These are phyloP conservation scores for Xylaria scruposa DNA, from an alignment of 495 filamentous ascomycete species.

Conservation along the genomic window DNA sequence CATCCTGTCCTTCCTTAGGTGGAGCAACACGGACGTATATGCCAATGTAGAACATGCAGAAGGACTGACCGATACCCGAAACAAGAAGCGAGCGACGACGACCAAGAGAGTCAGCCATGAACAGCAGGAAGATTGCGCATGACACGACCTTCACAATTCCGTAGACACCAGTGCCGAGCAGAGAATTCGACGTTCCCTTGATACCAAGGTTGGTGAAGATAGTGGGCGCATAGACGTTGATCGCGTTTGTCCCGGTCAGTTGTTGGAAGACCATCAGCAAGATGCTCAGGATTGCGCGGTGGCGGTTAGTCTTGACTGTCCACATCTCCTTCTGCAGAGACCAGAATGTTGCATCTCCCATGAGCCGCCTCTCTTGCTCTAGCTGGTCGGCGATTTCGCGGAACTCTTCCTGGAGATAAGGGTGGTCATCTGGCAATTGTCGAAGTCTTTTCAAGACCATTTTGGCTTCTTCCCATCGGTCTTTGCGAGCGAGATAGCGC, in stretches of 20 bases:
- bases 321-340: slow-evolving; percentile 76
- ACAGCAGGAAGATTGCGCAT: slow-evolving; percentile 67
- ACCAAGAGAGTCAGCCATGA: slow-evolving; percentile 75
- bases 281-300: slow-evolving; percentile 64
- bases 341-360: slow-evolving; percentile 67
- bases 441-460: slow-evolving; percentile 62
- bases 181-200: slow-evolving; percentile 52
- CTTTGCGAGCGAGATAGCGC: slow-evolving; percentile 71
- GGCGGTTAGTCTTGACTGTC: slow-evolving; percentile 68
- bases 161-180: slow-evolving; percentile 70
- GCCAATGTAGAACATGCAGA: slow-evolving; percentile 82
- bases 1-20: slow-evolving; percentile 53
- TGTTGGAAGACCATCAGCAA: slow-evolving; percentile 76
- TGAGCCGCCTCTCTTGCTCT: slow-evolving; percentile 70
- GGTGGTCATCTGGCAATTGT: slow-evolving; percentile 61
- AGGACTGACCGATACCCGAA: slow-evolving; percentile 72
- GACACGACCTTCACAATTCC: slow-evolving; percentile 66
- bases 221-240: slow-evolving; percentile 74
- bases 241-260: slow-evolving; percentile 69
- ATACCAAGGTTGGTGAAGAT: slow-evolving; percentile 72
- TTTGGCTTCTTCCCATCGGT: slow-evolving; percentile 72
- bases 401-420: slow-evolving; percentile 70
- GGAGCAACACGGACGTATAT: slow-evolving; percentile 77
- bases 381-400: slow-evolving; percentile 70
- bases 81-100: slow-evolving; percentile 73